These are phyloP conservation scores for Mallotus nudiflorus DNA, from an alignment of 345 rosid genomes.

Conservation along the genomic window DNA sequence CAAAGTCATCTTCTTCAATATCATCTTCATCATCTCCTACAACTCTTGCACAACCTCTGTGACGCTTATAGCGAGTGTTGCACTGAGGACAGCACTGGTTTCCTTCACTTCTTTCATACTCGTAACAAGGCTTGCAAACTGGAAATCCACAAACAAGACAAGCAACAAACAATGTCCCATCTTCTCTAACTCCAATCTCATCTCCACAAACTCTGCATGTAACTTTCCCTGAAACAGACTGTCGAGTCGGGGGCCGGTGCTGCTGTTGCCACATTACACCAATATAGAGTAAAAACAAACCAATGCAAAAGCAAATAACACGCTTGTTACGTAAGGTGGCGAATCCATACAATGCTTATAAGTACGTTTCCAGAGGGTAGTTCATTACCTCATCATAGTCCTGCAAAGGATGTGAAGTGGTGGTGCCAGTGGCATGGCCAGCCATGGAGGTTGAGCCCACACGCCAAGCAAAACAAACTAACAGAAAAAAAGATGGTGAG, in stretches of 20 bases:
- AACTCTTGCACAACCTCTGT: constrained; percentile 74
- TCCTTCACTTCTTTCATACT: constrained; percentile 88
- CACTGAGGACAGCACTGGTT: constrained; percentile 90
- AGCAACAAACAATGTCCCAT: constrained; percentile 68
- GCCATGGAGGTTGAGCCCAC: constrained; percentile 64
- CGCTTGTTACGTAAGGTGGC: too few relatives aligned
- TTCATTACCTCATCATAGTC: constrained; percentile 37
- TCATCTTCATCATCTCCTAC: constrained; percentile 75
- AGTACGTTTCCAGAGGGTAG: too few relatives aligned
- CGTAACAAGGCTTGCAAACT: constrained; percentile 86
- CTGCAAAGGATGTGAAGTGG: constrained; percentile 34
- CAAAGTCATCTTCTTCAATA: constrained; percentile 61
- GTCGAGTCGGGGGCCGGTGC: constrained; percentile 34
- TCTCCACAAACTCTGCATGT: constrained; percentile 78
- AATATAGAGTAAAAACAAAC: not conserved
- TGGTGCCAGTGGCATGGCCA: constrained; percentile 38
- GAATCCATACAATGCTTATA: too few relatives aligned
- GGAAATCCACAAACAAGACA: constrained; percentile 82
- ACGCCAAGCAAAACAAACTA: constrained; percentile 22
- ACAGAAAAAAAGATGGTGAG: constrained; percentile 29
- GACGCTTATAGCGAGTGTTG: constrained; percentile 84
- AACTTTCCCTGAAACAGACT: constrained; percentile 38
- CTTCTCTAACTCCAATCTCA: constrained; percentile 54
- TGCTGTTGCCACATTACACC: constrained; percentile 35
- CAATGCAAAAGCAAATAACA: not conserved